Base-by-base conservation (phyloP, 1,139 yeast species). In the Debaryomyces sp. region DNA sequence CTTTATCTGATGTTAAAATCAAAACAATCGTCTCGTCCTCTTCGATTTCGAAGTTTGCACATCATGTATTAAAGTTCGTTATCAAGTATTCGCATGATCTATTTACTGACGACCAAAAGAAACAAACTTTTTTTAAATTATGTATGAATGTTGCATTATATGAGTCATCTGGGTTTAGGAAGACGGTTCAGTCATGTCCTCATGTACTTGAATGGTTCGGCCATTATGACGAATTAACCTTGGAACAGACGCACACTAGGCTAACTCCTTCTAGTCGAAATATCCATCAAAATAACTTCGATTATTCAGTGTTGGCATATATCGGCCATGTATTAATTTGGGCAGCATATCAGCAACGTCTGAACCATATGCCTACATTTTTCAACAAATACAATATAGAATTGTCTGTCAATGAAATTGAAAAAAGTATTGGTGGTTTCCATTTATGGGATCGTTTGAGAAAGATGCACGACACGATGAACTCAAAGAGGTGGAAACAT, bases 401-500 rank as follows among this genome's bases (percentile, higher is more conserved):
- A 2, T 48, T 66, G 27, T 43, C 66, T 9, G 54, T 55, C 9
- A 43, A 55, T 5, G 51, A 53, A 18, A 58, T 72, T 22, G 61
- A 61, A 48, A 59, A 60, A 9, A 57, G 61, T 32, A 60, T 75
- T 29, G 80, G 80, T n/a, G 80, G 80, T 0, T 64, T 59, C 51
- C 75, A 73, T 54, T 65, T 75, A 46, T 75, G 80, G 80, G 79
- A 75, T 57, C 66, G 71, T 39, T 60, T 75, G 46, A 66, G 65
- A 45, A 66, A 73, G 49, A 71, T 70, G 49, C 58, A 63, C 21
- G 61, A 67, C 27, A 59, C 68, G 7, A 73, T 75, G 61, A 74
- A 73, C 52, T 64, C 75, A 45, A 74, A 74, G 53, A 64, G 80
- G 54, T 75, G 80, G 80, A 75, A 75, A 52, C 80, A 75, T 51